Evolutionary conservation across 805 yeast genomes (phyloP), one percentile per base, ranked within the genome.

Genomic region (Starmerella apis): DNA sequence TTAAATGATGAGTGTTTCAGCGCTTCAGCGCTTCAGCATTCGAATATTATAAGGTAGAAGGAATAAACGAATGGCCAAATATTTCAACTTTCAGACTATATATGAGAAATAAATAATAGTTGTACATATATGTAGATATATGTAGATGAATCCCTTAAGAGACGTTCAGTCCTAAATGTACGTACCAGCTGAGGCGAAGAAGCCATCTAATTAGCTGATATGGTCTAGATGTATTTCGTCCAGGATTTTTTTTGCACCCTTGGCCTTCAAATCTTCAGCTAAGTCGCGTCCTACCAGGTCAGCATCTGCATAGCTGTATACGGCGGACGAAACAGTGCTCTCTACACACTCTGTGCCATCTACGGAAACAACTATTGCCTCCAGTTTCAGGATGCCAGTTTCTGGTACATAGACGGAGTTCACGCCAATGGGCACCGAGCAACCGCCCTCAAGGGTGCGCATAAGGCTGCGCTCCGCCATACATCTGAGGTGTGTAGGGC

Each of bases 391-490:
- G 8, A 56, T 56, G 32, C 72, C 67, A 0, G 79, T 71, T 19
- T 65, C 67, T 48, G 75, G 66, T 56, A 75, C 68, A 52, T 67
- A 83, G 8, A 61, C 56, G n/a, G 87, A 73, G 56, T 79, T 75
- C 25, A 86, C 95, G 47, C 98, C 98, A 56, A 92, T 84, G 6
- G 98, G 98, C 16, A 92, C 96, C 1, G 96, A 86, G 68, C 98
- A 92, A 8, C 98, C 98, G 54, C 97, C 98, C 69, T 92, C 97
- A 52, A 92, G 74, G 22, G 83, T 74, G 66, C 90, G 76, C 85
- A 92, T 78, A 54, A 92, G 69, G 6, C 90, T 72, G 60, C 98
- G 76, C 67, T 92, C 98, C 3, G 96, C 94, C 7, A 79, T 66
- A 66, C 97, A 88, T 58, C 94, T 75, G 52, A 79, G 68, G 1